These are phyloP conservation scores for Hippophae gyantsensis DNA, from an alignment of 306 rosid genomes.

Conservation along the genomic window DNA sequence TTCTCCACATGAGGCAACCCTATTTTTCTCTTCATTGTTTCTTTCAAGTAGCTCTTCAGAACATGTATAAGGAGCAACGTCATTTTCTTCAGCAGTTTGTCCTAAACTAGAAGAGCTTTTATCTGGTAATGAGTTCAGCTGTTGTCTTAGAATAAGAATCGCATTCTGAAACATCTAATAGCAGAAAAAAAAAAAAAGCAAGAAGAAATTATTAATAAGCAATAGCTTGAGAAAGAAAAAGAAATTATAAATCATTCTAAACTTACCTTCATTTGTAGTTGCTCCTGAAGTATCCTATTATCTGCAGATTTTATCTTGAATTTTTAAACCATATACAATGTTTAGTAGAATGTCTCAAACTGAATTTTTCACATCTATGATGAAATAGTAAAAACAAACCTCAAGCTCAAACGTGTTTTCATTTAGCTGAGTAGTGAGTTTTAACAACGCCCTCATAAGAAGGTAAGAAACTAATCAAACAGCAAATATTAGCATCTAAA, in stretches of 20 bases:
- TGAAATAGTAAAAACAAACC: constrained; percentile 42
- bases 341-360: neutral
- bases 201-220: constrained; percentile 10
- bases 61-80: constrained; percentile 8
- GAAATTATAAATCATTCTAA: constrained; percentile 4
- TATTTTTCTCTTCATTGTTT: constrained; percentile 21
- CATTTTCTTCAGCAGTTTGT: constrained; percentile 23
- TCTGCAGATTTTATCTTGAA: constrained; percentile 79
- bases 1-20: constrained; percentile 25
- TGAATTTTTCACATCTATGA: constrained; percentile 11
- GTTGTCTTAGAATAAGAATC: constrained; percentile 52
- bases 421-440: constrained; percentile 60
- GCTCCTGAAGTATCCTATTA: constrained; percentile 84
- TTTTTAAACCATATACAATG: constrained; percentile 17
- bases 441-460: constrained; percentile 48
- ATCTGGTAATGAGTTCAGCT: constrained; percentile 35
- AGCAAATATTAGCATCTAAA: neutral
- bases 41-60: constrained; percentile 26
- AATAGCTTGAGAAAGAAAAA: constrained; percentile 11
- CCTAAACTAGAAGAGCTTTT: constrained; percentile 23
- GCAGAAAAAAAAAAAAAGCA: constrained; percentile 2
- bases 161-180: constrained; percentile 46
- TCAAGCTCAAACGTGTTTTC: constrained; percentile 76
- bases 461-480: constrained; percentile 19
- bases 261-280: constrained; percentile 63